Evolutionary conservation across 345 rosid species (phyloP), one percentile per base, ranked within the genome.

Genomic region (Lenwebbia sp.): DNA sequence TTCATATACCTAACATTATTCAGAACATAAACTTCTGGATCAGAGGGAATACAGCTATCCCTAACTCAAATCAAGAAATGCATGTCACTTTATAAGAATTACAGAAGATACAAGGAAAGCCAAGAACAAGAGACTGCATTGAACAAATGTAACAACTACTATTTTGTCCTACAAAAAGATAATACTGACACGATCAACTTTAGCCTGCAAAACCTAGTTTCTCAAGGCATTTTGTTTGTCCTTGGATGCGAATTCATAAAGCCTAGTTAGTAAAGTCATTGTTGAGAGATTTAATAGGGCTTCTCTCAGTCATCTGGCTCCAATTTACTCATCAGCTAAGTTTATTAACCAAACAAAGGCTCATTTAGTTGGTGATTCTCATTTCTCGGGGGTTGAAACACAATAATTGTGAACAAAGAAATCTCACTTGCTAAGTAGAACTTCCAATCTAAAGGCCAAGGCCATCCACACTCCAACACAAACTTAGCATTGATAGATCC

Each of bases 391-490:
- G 78, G 78, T 70, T 70, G 44, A 70, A 70, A 33, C 23, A 9
- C n/a, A 8, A 19, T 70, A 70, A 70, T 70, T 70, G 76, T 33
- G 23, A 65, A 30, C 74, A 33, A 33, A 70, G 78, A 33, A 87
- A 53, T 90, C 96, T 75, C 85, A 96, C 98, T 91, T 86, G 92
- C 91, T 91, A 87, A 94, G 93, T 92, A 92, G 92, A 92, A 92
- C 86, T 90, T 87, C 90, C 94, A 95, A 85, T 88, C 96, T 88
- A 92, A 85, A 91, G 90, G 94, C 94, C 90, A 91, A 90, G 86
- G 94, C 97, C 96, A 92, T 91, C 88, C 86, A 87, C 86, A 87
- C 94, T 95, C 96, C 98, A 94, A 93, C 95, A 91, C 90, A 90
- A 93, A 51, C 86, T 91, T 92, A 92, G 93, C 92, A 91, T 88